These are phyloP conservation scores for Aspergillus campestris DNA, from an alignment of 495 filamentous ascomycete species.

Conservation along the genomic window DNA sequence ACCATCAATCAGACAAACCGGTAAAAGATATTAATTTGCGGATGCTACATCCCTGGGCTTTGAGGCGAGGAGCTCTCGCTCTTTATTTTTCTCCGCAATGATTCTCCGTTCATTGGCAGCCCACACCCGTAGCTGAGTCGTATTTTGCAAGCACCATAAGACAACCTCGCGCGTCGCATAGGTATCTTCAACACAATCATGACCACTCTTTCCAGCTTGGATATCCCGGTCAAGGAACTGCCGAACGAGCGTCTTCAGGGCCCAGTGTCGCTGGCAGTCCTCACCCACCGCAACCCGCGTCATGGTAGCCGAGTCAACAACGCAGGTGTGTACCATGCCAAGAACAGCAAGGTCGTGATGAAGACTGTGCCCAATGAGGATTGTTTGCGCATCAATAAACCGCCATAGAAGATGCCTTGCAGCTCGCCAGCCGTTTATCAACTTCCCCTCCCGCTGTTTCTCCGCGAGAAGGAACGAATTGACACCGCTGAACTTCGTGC, in stretches of 20 bases:
- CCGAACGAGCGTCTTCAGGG: conserved; percentile 18
- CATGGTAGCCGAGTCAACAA: conserved; percentile 27
- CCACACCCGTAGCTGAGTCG: conserved; percentile 9
- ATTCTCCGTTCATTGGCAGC: neutral
- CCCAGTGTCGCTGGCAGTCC: conserved; percentile 2
- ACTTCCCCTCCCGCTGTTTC: conserved; percentile 15
- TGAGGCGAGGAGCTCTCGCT: neutral
- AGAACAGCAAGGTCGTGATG: conserved; percentile 31
- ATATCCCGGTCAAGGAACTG: conserved; percentile 17
- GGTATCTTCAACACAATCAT: conserved; percentile 28
- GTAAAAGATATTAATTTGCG: too few relatives aligned
- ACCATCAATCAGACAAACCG: too few relatives aligned
- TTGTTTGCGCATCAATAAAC: conserved; percentile 29
- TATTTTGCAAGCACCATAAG: conserved; percentile 21
- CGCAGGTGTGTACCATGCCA: conserved; percentile 26
- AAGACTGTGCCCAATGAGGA: conserved; percentile 37
- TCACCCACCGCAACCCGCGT: conserved; percentile 9
- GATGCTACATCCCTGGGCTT: too few relatives aligned
- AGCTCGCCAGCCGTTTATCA: conserved; percentile 26
- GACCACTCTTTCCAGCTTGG: conserved; percentile 18
- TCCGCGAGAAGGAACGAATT: conserved; percentile 11
- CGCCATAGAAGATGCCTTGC: conserved; percentile 27
- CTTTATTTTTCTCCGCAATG: neutral
- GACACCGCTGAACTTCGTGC: conserved; percentile 28
- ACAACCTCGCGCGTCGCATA: conserved; percentile 24